These are phyloP conservation scores for Fusarium sp. DNA, from an alignment of 2,329 filamentous ascomycete genomes.

Conservation along the genomic window DNA sequence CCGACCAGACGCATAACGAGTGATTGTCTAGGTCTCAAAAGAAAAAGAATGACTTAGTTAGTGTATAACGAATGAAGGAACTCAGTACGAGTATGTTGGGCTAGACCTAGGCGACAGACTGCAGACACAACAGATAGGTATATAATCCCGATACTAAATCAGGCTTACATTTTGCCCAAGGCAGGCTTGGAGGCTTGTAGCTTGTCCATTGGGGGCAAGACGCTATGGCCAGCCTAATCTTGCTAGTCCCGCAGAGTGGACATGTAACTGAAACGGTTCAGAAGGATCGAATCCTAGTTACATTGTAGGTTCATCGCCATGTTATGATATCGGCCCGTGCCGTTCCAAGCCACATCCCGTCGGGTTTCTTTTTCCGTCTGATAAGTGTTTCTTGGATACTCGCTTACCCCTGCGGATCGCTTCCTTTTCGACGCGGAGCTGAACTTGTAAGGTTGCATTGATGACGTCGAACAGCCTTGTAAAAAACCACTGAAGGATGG, in stretches of 20 bases:
- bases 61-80: background rate
- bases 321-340: background rate
- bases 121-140: background rate
- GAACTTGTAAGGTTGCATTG: background rate
- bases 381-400: background rate
- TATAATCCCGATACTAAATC: background rate
- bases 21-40: background rate
- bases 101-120: background rate
- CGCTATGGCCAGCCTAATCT: background rate
- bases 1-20: slow-evolving; percentile 11
- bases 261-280: background rate
- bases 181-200: too few species aligned
- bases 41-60: slow-evolving; percentile 1
- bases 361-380: background rate
- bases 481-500: background rate
- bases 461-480: background rate
- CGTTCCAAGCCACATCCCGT: background rate
- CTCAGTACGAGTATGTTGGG: background rate
- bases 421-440: background rate
- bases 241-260: background rate
- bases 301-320: background rate
- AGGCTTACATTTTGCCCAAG: too few species aligned
- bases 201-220: background rate
- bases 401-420: background rate
- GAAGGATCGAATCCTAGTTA: slow-evolving; percentile 2